Base-by-base conservation (phyloP, 176 grass and related monocot genomes). In the Thinopyrum elongatum region DNA sequence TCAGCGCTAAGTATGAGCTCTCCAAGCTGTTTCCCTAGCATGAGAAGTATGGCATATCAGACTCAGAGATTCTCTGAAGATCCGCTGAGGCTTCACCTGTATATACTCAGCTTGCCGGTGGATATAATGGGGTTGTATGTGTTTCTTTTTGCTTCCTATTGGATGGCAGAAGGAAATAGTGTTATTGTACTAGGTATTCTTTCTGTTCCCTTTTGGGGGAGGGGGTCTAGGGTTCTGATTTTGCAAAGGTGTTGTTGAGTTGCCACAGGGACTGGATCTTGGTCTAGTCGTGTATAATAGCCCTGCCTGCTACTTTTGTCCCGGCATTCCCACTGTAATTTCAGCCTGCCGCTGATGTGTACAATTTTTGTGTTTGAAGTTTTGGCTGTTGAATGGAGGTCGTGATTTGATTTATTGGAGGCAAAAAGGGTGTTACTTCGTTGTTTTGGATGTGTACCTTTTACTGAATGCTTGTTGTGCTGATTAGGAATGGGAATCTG, bases 161-260 rank as follows among this genome's bases (percentile, higher is more conserved):
- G 90, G 90, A 84, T 81, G 82, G 77, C 76, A 62, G 81, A 91
- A 75, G 77, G 59, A 85, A 81, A 87, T 87, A 91, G 82, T 77
- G 77, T 71, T 82, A 85, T 85, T 91, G 77, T 91, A 88, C 51
- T 91, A 91, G 90, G 70, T 91, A 88, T 88, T 91, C 70, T 88
- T 91, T 82, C 74, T 65, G 17, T 69, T 80, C 41, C 57, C 58
- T 47, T 42, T 29, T 76, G 65, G 58, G 55, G 79, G 19, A 60
- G 57, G 58, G 55, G 80, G 14, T 74, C 53, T 77, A 85, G 85
- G 64, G 78, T 81, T 88, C 16, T 85, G 81, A 85, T 85, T 83
- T 85, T 82, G 77, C 81, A 82, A 82, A 72, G 67, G 63, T 76
- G 82, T 81, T 88, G 73, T 80, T 91, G 85, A 80, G 58, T 80